These are phyloP conservation scores for Chaetomium olivaceum DNA, from an alignment of 2,329 filamentous ascomycete genomes.

Conservation along the genomic window DNA sequence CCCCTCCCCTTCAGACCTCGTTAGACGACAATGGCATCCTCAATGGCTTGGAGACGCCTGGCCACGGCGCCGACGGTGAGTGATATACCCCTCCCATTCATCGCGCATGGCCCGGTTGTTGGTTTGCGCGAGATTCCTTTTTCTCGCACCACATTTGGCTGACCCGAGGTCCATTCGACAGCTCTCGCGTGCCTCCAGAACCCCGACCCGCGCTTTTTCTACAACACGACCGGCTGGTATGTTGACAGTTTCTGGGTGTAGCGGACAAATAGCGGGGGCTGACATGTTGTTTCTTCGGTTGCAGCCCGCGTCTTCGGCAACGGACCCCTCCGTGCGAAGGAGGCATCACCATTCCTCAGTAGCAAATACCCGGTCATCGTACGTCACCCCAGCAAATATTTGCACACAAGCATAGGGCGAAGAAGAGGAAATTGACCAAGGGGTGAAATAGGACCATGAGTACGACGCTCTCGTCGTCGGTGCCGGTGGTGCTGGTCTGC, in stretches of 20 bases:
- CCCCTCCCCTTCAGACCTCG: conserved; percentile 35
- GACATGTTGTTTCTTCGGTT: conserved; percentile 8
- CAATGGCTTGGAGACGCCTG: conserved; percentile 65
- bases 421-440: conserved; percentile 22
- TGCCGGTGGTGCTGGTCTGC: conserved; percentile 77
- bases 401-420: conserved; percentile 15
- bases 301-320: conserved; percentile 83
- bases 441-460: conserved; percentile 73
- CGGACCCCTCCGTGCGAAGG: conserved; percentile 85
- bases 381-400: conserved; percentile 43
- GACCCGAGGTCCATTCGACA: conserved; percentile 39
- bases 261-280: conserved; percentile 3
- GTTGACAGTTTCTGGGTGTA: conserved; percentile 34
- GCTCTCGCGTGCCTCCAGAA: conserved; percentile 63
- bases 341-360: conserved; percentile 83
- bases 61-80: conserved; percentile 58
- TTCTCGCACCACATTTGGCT: conserved; percentile 25
- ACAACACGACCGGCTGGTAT: conserved; percentile 78
- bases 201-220: conserved; percentile 76
- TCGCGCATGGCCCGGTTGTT: background rate
- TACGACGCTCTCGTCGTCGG: conserved; percentile 97
- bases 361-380: conserved; percentile 93
- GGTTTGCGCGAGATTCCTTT: conserved; percentile 7
- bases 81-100: conserved; percentile 31
- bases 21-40: conserved; percentile 55